Conservation (phyloP, 2,329 filamentous ascomycete species). For the Fusarium tupiense region DNA sequence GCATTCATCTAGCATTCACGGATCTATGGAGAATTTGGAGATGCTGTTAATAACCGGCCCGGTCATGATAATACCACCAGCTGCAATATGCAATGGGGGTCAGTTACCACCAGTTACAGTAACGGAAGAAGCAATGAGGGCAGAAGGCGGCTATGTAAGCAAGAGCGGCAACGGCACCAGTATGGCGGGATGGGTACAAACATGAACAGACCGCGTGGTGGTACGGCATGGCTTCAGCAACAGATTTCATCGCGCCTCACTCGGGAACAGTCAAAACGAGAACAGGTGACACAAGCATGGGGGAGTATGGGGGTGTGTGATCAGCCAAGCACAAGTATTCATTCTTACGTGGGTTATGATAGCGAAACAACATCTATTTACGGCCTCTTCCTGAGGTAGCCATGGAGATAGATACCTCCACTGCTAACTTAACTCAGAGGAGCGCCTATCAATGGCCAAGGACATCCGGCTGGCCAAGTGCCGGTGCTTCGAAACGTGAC, state of each 20-base stretch:
- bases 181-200: constrained; percentile 5
- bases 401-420: background rate
- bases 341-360: constrained; percentile 30
- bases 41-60: constrained; percentile 38
- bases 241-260: constrained; percentile 39
- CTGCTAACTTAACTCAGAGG: background rate
- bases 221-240: constrained; percentile 15
- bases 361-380: constrained; percentile 26
- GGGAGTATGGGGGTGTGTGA: constrained; percentile 28
- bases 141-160: constrained; percentile 24
- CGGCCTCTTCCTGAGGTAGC: background rate
- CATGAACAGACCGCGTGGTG: constrained; percentile 13
- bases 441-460: constrained; percentile 12
- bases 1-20: constrained; percentile 35
- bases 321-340: constrained; percentile 25
- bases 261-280: constrained; percentile 39
- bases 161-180: constrained; percentile 12
- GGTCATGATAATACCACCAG: constrained; percentile 27
- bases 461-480: constrained; percentile 4
- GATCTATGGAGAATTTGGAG: constrained; percentile 30
- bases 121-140: constrained; percentile 11
- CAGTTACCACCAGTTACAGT: constrained; percentile 9
- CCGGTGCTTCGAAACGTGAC: constrained; percentile 9
- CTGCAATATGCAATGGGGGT: constrained; percentile 10
- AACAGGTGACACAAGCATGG: constrained; percentile 14